A percentile compares a stretch with the other conserved stretches of the same genome.
Conservation (phyloP, 192 early-diverging fungal species). For the Chytriomyces sp. region DNA sequence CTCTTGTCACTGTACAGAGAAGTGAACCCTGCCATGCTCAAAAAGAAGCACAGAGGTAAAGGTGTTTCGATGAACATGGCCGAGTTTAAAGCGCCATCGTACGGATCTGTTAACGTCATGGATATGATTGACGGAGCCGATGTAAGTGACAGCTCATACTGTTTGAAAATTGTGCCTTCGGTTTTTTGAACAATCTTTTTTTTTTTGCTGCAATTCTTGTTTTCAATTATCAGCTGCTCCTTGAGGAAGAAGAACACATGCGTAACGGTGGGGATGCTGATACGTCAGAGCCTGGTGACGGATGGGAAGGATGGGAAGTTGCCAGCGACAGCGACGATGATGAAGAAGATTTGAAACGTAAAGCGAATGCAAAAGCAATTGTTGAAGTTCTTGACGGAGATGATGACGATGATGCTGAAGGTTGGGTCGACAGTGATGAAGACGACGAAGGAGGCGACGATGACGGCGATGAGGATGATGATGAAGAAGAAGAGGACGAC, state of each 20-base stretch:
- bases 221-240: constrained; percentile 43
- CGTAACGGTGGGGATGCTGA: constrained; percentile 34
- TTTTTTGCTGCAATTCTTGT: neutral
- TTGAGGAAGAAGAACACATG: constrained; percentile 42
- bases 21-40: constrained; percentile 91
- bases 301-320: constrained; percentile 46
- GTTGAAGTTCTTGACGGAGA: constrained; percentile 24
- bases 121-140: constrained; percentile 85
- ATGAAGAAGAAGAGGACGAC: constrained; percentile 41
- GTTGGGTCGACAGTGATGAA: constrained; percentile 23
- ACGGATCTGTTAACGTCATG: constrained; percentile 72
- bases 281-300: constrained; percentile 43
- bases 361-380: constrained; percentile 20
- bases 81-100: constrained; percentile 64
- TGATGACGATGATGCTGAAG: constrained; percentile 39
- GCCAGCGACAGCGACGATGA: constrained; percentile 37
- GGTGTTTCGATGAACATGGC: constrained; percentile 76
- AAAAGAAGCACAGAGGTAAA: constrained; percentile 90
- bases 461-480: constrained; percentile 30
- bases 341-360: constrained; percentile 15
- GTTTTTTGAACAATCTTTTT: neutral
- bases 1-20: constrained; percentile 93
- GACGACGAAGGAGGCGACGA: constrained; percentile 6
- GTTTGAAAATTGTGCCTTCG: too few relatives aligned
- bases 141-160: constrained; percentile 23